Conservation (phyloP, 495 filamentous ascomycete species). For the Penicillium macrosclerotiorum region DNA sequence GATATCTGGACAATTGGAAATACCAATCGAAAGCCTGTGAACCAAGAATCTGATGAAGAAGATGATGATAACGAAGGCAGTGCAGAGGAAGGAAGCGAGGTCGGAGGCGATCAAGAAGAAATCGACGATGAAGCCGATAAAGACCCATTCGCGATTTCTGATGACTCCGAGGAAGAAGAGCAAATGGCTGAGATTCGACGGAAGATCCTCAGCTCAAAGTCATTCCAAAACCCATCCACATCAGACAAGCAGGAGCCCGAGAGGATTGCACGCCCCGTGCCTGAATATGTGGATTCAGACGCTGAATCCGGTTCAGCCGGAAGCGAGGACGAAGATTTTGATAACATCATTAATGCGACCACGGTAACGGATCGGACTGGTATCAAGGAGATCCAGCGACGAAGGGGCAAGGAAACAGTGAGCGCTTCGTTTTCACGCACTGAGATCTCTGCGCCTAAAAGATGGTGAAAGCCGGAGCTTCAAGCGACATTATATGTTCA, state of each 20-base stretch:
- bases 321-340: conserved; percentile 70
- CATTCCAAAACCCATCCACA: conserved; percentile 66
- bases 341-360: conserved; percentile 87
- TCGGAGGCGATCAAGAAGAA: conserved; percentile 46
- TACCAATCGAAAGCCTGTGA: conserved; percentile 61
- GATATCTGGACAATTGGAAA: conserved; percentile 88
- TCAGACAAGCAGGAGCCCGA: conserved; percentile 53
- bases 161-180: conserved; percentile 77
- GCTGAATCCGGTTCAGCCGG: conserved; percentile 71
- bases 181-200: conserved; percentile 90
- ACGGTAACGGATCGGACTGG: conserved; percentile 81
- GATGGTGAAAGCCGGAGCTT: conserved; percentile 40
- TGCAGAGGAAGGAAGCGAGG: conserved; percentile 55
- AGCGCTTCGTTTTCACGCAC: conserved; percentile 64
- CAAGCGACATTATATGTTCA: not conserved
- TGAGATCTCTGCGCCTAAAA: conserved; percentile 58
- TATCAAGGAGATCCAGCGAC: conserved; percentile 57
- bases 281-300: conserved; percentile 61
- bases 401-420: conserved; percentile 40
- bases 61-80: conserved; percentile 47
- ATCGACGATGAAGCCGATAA: conserved; percentile 50
- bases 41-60: conserved; percentile 48
- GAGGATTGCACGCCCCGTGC: conserved; percentile 52
- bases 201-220: conserved; percentile 79
- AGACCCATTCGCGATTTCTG: conserved; percentile 71